A percentile compares a stretch with the other conserved stretches of the same genome.
These are phyloP conservation scores for Wickerhamomyces canadensis DNA, from an alignment of 805 yeast species.

Conservation along the genomic window DNA sequence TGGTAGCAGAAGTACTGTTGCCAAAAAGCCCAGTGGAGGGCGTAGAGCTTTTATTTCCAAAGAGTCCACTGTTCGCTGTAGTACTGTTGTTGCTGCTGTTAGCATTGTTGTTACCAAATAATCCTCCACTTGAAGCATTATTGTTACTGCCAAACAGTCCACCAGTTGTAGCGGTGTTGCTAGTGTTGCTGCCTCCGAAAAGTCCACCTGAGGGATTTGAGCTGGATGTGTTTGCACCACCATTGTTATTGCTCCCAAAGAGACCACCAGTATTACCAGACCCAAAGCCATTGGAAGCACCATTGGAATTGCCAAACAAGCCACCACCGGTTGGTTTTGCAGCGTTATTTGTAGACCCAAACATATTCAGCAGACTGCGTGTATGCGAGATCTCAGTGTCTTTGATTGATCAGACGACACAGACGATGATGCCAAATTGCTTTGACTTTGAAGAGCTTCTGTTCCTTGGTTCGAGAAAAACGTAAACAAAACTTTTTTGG, in stretches of 20 bases:
- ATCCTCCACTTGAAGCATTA: conserved; percentile 15
- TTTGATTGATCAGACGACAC: no score
- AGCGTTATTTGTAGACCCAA: conserved; percentile 11
- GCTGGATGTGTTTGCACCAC: no score
- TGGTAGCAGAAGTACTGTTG: conserved; percentile 1
- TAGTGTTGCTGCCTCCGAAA: no score
- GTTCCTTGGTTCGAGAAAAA: neutral
- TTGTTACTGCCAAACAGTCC: conserved; percentile 16
- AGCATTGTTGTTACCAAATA: conserved; percentile 17
- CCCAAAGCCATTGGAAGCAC: conserved; percentile 1
- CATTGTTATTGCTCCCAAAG: conserved; percentile 12
- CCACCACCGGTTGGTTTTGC: conserved; percentile 7
- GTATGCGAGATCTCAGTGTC: neutral
- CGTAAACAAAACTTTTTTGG: conserved; percentile 6
- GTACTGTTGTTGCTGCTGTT: conserved; percentile 12
- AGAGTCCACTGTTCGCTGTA: conserved; percentile 6
- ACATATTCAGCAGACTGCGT: conserved; percentile 4
- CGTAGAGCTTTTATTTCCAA: conserved; percentile 2
- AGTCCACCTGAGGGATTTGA: no score
- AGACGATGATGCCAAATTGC: conserved; percentile 11
- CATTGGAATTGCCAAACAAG: conserved; percentile 8
- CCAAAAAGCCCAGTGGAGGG: neutral
- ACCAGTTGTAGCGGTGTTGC: conserved; percentile 4
- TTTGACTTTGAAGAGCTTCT: no score
- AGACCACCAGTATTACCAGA: conserved; percentile 12